Evolutionary conservation across 1,284 basidiomycete genomes (phyloP).

Genomic region (Cryptococcus jaspeensis): DNA sequence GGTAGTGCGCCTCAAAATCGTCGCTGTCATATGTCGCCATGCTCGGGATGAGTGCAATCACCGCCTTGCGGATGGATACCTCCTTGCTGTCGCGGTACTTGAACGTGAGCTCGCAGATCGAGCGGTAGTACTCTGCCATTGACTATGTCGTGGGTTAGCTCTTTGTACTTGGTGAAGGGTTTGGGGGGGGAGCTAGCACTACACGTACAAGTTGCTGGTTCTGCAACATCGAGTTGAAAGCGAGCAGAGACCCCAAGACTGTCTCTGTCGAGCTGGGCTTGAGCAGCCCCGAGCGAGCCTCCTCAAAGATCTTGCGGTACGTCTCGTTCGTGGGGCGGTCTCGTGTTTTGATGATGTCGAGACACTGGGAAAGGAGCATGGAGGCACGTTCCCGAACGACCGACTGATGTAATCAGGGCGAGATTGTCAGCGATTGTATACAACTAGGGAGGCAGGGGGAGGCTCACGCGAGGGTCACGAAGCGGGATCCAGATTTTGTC

Average conservation of each 20-base stretch:
- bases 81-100: conserved; percentile 86
- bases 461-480: conserved; percentile 70
- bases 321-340: conserved; percentile 53
- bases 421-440: no score
- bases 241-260: conserved; percentile 89
- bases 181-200: neutral
- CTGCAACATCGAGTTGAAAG: conserved; percentile 85
- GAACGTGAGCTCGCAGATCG: conserved; percentile 88
- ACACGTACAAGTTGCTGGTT: conserved; percentile 82
- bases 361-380: conserved; percentile 81
- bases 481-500: conserved; percentile 88
- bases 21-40: conserved; percentile 92
- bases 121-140: conserved; percentile 86
- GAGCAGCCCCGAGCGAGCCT: conserved; percentile 83
- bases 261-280: conserved; percentile 69
- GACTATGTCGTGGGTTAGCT: conserved; percentile 60
- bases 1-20: conserved; percentile 82
- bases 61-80: conserved; percentile 80
- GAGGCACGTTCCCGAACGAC: conserved; percentile 86
- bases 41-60: conserved; percentile 89
- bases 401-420: conserved; percentile 26
- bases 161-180: no score
- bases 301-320: conserved; percentile 76
- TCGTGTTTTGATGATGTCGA: conserved; percentile 73
- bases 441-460: neutral